Evolutionary conservation across 441 rosid genomes (phyloP).

Genomic region (Bocquillonia castaneifolia): DNA sequence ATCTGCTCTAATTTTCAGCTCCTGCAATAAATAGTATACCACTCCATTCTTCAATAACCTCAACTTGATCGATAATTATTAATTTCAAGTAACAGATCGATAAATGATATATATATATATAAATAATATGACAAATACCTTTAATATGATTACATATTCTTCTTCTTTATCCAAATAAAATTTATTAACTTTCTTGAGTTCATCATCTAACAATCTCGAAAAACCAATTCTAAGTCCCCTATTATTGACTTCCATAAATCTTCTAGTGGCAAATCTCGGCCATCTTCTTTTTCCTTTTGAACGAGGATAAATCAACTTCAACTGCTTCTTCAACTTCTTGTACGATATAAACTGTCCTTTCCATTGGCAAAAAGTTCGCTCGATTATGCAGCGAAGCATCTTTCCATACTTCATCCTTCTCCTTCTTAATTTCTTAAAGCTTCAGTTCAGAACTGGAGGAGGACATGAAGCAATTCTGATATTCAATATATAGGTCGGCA

Average conservation of each 20-base stretch:
- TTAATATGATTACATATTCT: slow-evolving; percentile 37
- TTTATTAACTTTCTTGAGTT: slow-evolving; percentile 36
- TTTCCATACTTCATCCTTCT: slow-evolving; percentile 41
- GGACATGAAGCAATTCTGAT: too few species aligned
- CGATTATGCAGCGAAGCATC: slow-evolving; percentile 37
- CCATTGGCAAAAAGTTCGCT: slow-evolving; percentile 39
- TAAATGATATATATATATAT: too few species aligned
- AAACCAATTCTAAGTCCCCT: slow-evolving; percentile 22
- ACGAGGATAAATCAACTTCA: slow-evolving; percentile 31
- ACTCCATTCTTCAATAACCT: neutral
- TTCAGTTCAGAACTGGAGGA: neutral
- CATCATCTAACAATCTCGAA: slow-evolving; percentile 26
- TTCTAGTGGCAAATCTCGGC: slow-evolving; percentile 24
- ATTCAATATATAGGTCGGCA: neutral
- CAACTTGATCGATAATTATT: too few species aligned
- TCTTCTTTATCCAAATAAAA: slow-evolving; percentile 47
- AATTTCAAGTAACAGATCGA: too few species aligned
- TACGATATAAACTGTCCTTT: slow-evolving; percentile 39
- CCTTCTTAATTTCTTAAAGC: too few species aligned
- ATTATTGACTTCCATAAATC: slow-evolving; percentile 10
- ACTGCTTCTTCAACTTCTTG: slow-evolving; percentile 44
- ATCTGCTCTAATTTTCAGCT: slow-evolving; percentile 30
- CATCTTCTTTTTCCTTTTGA: slow-evolving; percentile 3
- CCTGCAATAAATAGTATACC: slow-evolving; percentile 30
- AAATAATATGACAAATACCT: slow-evolving; percentile 30